Base-by-base conservation (phyloP, 75 land plant genomes). In the Selaginella tamariscina region DNA sequence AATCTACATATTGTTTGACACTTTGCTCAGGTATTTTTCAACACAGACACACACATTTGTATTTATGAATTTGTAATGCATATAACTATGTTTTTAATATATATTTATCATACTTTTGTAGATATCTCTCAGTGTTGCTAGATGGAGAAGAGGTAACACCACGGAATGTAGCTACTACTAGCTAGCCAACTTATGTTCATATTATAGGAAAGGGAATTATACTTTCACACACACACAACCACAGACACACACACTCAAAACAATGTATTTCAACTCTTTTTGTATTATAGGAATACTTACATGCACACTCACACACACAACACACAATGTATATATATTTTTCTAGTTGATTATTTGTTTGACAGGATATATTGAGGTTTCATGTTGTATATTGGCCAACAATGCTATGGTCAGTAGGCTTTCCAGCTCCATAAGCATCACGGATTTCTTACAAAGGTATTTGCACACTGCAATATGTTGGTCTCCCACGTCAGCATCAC, bases 351-450 rank as follows among this genome's bases (percentile, higher is more conserved):
- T 31, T 1, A 13, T 69, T 59, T 1, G 64, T 70, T 32, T 81
- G 77, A 39, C 79, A 94, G 98, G 98, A 94, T 59, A 94, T 94
- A 32, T 81, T 94, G 59, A 81, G 98, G 33, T 94, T 94, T 70
- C 98, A 94, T 82, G 98, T 96, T 67, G 96, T 94, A 62, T 94
- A 94, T 71, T 94, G 98, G 98, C 98, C 98, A 30, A 96, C 90
- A 55, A 94, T 94, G 98, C 62, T 94, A 31, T 78, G 89, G 88
- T 89, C 98, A 66, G 98, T 91, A 63, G 91, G 88, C 44, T 33
- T 89, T 60, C 73, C 72, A 13, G 82, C 87, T 77, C 98, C 98
- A 69, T 78, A 83, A 69, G 75, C 64, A 65, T 54, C 98, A 94
- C 81, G 98, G 98, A 30, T 94, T 94, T 74, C 75, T 94, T 78